Evolutionary conservation across 2,329 filamentous ascomycete species (phyloP).

Genomic region (Penicillium thymicola): DNA sequence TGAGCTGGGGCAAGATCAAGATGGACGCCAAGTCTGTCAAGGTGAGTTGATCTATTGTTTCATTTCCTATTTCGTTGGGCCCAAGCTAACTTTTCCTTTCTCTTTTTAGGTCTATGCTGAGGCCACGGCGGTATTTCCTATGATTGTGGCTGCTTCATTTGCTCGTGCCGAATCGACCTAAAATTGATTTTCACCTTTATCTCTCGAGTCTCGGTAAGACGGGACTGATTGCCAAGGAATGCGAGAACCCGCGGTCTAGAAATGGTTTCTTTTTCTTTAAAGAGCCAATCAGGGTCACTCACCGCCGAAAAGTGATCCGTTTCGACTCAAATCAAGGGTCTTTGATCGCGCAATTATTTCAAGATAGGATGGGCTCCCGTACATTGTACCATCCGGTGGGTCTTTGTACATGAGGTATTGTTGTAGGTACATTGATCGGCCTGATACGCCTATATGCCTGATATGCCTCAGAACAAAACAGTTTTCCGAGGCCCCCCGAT

Average conservation of each 20-base stretch:
- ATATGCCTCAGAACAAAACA: background rate
- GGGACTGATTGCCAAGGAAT: constrained; percentile 4
- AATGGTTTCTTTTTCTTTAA: background rate
- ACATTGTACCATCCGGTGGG: background rate
- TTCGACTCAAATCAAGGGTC: background rate
- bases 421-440: background rate
- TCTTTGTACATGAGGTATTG: background rate
- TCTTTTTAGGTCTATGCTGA: constrained; percentile 57
- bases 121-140: constrained; percentile 64
- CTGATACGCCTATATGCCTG: background rate
- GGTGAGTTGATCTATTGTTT: constrained; percentile 48
- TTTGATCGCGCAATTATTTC: constrained; percentile 1
- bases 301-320: background rate
- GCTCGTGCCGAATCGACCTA: constrained; percentile 41
- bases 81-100: background rate
- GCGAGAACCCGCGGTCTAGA: constrained; percentile 10
- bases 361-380: background rate
- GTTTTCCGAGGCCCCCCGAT: background rate
- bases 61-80: background rate
- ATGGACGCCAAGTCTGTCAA: constrained; percentile 83
- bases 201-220: background rate
- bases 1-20: constrained; percentile 99
- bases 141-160: constrained; percentile 66
- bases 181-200: background rate
- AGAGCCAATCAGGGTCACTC: background rate